phyloP scores from a whole-genome alignment of 2,329 filamentous ascomycete species.

The Cladophialophora psammophila region DNA sequence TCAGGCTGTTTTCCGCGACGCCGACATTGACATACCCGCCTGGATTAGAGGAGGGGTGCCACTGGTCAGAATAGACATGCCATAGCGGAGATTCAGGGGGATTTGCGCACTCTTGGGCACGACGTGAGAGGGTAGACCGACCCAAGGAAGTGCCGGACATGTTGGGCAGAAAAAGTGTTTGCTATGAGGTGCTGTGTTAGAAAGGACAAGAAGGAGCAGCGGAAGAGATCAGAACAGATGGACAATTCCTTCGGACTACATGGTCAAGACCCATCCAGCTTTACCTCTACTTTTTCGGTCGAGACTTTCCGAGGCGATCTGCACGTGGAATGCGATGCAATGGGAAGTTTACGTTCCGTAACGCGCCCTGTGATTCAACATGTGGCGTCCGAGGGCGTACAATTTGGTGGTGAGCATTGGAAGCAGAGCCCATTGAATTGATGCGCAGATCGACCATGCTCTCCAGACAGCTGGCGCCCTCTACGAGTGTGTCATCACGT shows the following conservation, averaged over 20 bases:
- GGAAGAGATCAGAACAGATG: not conserved
- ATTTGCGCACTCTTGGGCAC: conserved; percentile 19
- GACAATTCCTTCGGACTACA: not conserved
- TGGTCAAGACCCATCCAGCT: too few relatives aligned
- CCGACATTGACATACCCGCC: conserved; percentile 60
- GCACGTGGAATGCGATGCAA: not conserved
- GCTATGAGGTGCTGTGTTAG: not conserved
- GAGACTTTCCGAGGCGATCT: not conserved
- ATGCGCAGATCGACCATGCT: not conserved
- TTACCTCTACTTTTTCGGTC: not conserved
- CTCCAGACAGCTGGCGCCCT: not conserved
- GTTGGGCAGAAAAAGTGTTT: not conserved
- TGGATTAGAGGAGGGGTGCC: conserved; percentile 53
- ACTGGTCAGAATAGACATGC: conserved; percentile 57
- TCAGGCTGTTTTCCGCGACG: conserved; percentile 61
- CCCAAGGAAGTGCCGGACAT: not conserved
- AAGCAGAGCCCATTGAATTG: not conserved
- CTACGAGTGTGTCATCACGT: not conserved
- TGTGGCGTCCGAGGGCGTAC: not conserved
- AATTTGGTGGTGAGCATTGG: not conserved
- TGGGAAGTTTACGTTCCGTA: not conserved
- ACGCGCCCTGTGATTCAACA: not conserved
- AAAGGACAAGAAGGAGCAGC: too few relatives aligned
- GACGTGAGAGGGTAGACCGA: conserved; percentile 11
- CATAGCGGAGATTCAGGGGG: conserved; percentile 45